A percentile compares a stretch with the other conserved stretches of the same genome.
Conservation (phyloP, 169 alveolate species). For the Eimeria falciformis region DNA sequence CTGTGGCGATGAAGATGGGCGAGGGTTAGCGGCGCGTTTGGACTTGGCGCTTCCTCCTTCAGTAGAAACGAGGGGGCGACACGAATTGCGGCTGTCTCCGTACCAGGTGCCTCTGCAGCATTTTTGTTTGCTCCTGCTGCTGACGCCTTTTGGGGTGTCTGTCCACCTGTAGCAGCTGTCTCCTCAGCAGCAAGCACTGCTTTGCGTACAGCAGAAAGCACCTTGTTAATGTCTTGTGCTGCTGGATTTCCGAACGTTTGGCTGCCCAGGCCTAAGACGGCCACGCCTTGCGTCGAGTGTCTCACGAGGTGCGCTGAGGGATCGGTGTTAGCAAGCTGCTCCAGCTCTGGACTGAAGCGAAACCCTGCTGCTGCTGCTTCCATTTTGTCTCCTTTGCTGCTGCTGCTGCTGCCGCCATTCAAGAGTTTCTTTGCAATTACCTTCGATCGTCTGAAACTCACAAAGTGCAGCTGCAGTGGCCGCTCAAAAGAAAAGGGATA, state of each 20-base stretch:
- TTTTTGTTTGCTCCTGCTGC: not conserved
- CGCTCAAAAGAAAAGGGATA: conserved; percentile 48
- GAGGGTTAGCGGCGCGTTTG: conserved; percentile 45
- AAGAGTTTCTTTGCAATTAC: not conserved
- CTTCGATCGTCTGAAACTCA: conserved; percentile 29
- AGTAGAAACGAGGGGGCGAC: not conserved
- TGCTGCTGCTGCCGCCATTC: not conserved
- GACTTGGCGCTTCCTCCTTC: conserved; percentile 22
- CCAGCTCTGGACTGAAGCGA: conserved; percentile 17
- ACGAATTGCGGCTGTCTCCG: no score
- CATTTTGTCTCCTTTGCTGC: not conserved
- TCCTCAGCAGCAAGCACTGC: conserved; percentile 31
- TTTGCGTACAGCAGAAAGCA: not conserved
- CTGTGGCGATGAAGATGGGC: conserved; percentile 45
- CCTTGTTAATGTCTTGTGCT: conserved; percentile 1
- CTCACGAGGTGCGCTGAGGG: conserved; percentile 8
- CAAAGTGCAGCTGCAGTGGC: conserved; percentile 71
- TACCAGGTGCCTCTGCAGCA: not conserved
- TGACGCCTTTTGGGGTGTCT: not conserved
- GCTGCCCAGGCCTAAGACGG: conserved; percentile 46
- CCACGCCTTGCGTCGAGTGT: conserved; percentile 50
- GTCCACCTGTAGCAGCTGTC: not conserved
- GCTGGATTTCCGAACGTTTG: conserved; percentile 56
- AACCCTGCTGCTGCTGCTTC: not conserved
- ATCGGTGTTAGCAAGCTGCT: not conserved